phyloP scores from a whole-genome alignment of 2,329 filamentous ascomycete genomes.

The Cercospora brassicicola region DNA sequence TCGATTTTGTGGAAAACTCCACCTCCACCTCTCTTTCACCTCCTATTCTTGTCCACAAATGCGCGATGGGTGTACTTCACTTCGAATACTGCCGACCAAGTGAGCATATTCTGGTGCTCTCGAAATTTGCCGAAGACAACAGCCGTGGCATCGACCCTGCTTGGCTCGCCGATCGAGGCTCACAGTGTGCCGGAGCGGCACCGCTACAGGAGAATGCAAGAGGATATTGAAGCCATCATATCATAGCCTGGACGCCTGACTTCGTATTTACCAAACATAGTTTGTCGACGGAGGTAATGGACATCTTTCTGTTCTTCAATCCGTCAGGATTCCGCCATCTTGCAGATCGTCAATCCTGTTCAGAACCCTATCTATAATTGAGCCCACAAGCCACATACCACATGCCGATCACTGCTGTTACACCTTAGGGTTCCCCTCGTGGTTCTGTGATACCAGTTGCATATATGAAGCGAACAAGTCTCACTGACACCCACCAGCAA shows the following conservation, averaged over 20 bases:
- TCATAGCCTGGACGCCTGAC: neutral
- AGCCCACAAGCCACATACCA: neutral
- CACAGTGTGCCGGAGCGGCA: neutral
- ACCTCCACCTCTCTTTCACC: neutral
- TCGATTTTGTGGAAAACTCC: neutral
- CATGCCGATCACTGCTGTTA: neutral
- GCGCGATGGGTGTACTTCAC: neutral
- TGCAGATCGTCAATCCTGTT: neutral
- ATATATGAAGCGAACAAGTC: neutral
- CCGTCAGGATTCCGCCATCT: neutral
- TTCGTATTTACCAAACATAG: neutral
- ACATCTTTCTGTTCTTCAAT: neutral
- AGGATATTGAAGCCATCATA: neutral
- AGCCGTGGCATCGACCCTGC: neutral
- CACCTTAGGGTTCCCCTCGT: neutral
- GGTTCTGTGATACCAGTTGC: neutral
- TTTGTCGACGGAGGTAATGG: neutral
- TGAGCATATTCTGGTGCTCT: neutral
- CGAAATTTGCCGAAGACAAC: neutral
- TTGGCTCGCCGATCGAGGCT: neutral
- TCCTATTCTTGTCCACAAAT: neutral
- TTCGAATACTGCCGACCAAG: neutral
- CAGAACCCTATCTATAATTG: neutral
- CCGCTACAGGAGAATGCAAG: neutral
- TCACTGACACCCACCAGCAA: neutral